A percentile compares a stretch with the other conserved stretches of the same genome.
phyloP scores from a whole-genome alignment of 306 rosid species.

The Corylus avellana region DNA sequence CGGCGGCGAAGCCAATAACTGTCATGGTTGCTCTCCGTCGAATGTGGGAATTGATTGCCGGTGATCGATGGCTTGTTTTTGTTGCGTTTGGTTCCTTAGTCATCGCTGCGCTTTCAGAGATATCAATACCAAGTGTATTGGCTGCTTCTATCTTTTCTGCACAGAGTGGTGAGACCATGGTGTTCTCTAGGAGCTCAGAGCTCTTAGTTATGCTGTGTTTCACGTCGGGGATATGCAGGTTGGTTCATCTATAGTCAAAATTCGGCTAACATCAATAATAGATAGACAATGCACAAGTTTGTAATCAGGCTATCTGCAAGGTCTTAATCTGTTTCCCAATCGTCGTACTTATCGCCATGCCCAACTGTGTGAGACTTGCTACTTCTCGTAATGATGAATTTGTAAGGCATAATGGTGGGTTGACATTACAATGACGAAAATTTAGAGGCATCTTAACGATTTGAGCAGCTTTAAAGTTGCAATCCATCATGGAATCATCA shows the following conservation, averaged over 20 bases:
- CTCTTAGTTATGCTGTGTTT: conserved; percentile 54
- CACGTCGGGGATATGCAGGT: conserved; percentile 81
- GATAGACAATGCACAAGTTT: not conserved
- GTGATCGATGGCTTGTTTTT: conserved; percentile 41
- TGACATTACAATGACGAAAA: not conserved
- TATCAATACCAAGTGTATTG: conserved; percentile 67
- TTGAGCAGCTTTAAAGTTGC: not conserved
- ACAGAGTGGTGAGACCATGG: conserved; percentile 50
- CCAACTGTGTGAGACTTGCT: not conserved
- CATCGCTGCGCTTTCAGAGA: conserved; percentile 67
- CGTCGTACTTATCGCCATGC: no score
- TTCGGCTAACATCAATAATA: not conserved
- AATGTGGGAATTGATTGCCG: conserved; percentile 59
- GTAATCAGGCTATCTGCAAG: not conserved
- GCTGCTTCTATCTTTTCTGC: conserved; percentile 77
- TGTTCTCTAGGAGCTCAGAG: conserved; percentile 52
- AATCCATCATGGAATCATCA: not conserved
- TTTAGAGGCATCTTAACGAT: not conserved
- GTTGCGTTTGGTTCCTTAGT: conserved; percentile 46
- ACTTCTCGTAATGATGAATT: not conserved
- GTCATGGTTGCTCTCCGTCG: conserved; percentile 47
- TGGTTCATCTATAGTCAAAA: conserved; percentile 20
- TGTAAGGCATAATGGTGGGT: not conserved
- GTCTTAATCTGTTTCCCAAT: not conserved
- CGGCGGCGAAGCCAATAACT: conserved; percentile 36